Evolutionary conservation across 1,139 yeast species (phyloP).

Genomic region (Fermentozyma sake): DNA sequence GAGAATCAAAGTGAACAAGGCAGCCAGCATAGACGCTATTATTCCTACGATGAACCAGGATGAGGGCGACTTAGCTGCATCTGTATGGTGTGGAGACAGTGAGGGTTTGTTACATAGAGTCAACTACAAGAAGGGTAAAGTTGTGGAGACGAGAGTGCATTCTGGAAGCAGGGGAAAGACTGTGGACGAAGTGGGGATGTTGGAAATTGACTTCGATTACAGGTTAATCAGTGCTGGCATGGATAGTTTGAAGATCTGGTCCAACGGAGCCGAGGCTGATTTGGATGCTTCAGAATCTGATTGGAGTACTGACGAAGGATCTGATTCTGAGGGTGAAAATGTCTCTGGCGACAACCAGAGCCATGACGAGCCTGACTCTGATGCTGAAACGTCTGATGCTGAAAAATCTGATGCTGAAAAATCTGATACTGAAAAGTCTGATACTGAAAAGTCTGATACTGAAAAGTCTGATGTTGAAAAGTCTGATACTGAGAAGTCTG

Average conservation of each 20-base stretch:
- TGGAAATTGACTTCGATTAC: slow-evolving; percentile 79
- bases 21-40: slow-evolving; percentile 75
- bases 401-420: slow-evolving; percentile 5
- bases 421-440: slow-evolving; percentile 5
- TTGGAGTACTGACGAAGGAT: slow-evolving; percentile 1
- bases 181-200: slow-evolving; percentile 59
- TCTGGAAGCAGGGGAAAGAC: slow-evolving; percentile 43
- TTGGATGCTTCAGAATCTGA: no score
- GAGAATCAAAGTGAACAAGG: slow-evolving; percentile 66
- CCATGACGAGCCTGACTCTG: slow-evolving; percentile 8
- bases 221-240: slow-evolving; percentile 78
- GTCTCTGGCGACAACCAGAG: slow-evolving; percentile 11
- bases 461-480: slow-evolving; percentile 1
- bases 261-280: slow-evolving; percentile 18
- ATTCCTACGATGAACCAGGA: slow-evolving; percentile 74
- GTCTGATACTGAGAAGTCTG: slow-evolving; percentile 12
- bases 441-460: slow-evolving; percentile 1
- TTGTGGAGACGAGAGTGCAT: slow-evolving; percentile 66
- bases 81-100: slow-evolving; percentile 81
- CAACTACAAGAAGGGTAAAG: slow-evolving; percentile 59
- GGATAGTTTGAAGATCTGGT: slow-evolving; percentile 79
- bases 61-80: slow-evolving; percentile 42
- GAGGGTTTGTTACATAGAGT: slow-evolving; percentile 75
- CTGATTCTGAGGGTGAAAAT: slow-evolving; percentile 8
- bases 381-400: slow-evolving; percentile 1